Conservation (phyloP, 441 rosid genomes). For the Cnidoscolus chayamansa region DNA sequence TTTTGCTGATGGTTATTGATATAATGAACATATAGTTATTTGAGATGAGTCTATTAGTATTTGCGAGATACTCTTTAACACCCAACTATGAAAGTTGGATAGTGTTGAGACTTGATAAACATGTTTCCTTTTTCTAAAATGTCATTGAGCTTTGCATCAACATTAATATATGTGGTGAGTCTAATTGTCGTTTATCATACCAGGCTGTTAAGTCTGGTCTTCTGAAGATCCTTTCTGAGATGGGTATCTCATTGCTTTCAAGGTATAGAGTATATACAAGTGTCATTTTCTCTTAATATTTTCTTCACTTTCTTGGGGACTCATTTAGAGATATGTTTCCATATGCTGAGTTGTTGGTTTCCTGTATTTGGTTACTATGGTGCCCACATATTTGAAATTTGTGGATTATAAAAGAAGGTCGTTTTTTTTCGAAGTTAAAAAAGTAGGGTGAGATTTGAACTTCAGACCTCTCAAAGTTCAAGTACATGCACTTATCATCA, state of each 20-base stretch:
- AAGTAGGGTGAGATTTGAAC: too few species aligned
- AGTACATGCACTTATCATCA: too few species aligned
- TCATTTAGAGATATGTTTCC: neutral
- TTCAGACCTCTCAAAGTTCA: too few species aligned
- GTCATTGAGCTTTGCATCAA: neutral
- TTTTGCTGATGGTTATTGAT: neutral
- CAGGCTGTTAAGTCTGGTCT: constrained; percentile 97
- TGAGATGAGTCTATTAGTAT: neutral
- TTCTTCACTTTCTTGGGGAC: neutral
- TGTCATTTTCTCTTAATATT: neutral
- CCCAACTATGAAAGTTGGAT: neutral
- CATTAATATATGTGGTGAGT: neutral
- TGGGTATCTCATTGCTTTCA: constrained; percentile 98
- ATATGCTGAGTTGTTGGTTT: constrained; percentile 30
- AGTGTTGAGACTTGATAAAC: neutral
- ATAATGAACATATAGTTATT: neutral
- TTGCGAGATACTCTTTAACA: neutral
- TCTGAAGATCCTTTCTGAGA: constrained; percentile 92
- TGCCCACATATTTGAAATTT: constrained; percentile 98
- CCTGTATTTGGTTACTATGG: constrained; percentile 76
- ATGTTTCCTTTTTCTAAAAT: constrained; percentile 1
- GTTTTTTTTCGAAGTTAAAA: too few species aligned
- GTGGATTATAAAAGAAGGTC: constrained; percentile 57
- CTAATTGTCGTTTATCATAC: constrained; percentile 28
- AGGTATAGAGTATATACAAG: constrained; percentile 45